phyloP scores from a whole-genome alignment of 2,329 filamentous ascomycete species.

The Dactylonectria estremocensis region DNA sequence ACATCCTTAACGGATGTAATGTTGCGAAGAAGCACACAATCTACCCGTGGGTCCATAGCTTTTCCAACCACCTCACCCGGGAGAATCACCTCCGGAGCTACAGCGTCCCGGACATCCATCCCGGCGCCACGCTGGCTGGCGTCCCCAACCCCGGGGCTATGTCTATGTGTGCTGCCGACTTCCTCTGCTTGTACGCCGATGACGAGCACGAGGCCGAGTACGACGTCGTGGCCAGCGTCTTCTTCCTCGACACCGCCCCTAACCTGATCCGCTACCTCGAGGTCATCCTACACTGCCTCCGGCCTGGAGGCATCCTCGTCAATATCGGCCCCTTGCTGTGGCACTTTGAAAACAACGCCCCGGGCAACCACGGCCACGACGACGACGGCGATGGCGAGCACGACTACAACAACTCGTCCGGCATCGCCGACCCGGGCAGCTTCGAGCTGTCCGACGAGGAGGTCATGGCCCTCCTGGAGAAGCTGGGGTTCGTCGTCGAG shows the following conservation, averaged over 20 bases:
- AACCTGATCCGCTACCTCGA: constrained; percentile 93
- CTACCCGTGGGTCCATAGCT: constrained; percentile 88
- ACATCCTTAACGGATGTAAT: constrained; percentile 79
- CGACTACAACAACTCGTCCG: constrained; percentile 67
- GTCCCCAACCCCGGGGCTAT: constrained; percentile 72
- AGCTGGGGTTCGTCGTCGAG: constrained; percentile 84
- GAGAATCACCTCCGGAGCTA: constrained; percentile 82
- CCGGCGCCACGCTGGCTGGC: constrained; percentile 67
- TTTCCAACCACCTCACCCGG: constrained; percentile 86
- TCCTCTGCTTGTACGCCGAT: constrained; percentile 86
- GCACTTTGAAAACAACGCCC: constrained; percentile 89
- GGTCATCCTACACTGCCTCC: constrained; percentile 84
- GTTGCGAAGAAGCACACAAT: constrained; percentile 77
- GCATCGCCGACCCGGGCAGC: constrained; percentile 90
- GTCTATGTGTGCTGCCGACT: constrained; percentile 95
- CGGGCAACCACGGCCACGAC: constrained; percentile 69
- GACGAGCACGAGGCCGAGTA: constrained; percentile 74
- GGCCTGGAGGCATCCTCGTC: constrained; percentile 84
- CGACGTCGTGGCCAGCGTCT: constrained; percentile 89
- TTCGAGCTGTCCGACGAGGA: constrained; percentile 94
- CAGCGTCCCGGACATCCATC: constrained; percentile 85
- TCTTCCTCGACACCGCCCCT: constrained; percentile 97
- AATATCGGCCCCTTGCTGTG: constrained; percentile 94
- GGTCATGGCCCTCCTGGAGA: constrained; percentile 81
- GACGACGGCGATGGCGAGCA: constrained; percentile 66